Evolutionary conservation across 78 protist genomes (phyloP).

Genomic region (Trichosphaerium sp.): DNA sequence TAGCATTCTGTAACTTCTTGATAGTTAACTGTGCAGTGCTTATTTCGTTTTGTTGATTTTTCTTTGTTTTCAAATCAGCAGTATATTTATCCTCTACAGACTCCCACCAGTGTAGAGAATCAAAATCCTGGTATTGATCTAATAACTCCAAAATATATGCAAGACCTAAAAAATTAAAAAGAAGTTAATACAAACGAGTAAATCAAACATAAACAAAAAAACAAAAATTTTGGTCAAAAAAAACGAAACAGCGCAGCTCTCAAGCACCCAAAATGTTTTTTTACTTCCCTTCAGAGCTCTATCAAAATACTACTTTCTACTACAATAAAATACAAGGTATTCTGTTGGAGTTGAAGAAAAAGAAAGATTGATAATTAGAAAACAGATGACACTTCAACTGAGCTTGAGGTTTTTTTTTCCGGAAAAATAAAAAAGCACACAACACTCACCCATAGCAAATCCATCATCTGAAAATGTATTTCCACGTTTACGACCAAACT

Average conservation of each 20-base stretch:
- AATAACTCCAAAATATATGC: conserved; percentile 79
- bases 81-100: conserved; percentile 30
- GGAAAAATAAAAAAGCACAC: no score
- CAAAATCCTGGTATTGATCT: conserved; percentile 60
- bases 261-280: no score
- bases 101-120: conserved; percentile 89
- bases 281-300: no score
- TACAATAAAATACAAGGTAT: neutral
- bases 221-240: no score
- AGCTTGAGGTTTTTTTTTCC: neutral
- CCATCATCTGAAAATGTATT: conserved; percentile 88
- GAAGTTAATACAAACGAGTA: neutral
- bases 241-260: no score
- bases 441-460: conserved; percentile 76
- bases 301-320: no score
- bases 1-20: conserved; percentile 21
- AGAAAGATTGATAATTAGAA: neutral
- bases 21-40: conserved; percentile 15
- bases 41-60: conserved; percentile 46
- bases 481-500: conserved; percentile 35
- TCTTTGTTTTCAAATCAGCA: conserved; percentile 16
- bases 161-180: conserved; percentile 27
- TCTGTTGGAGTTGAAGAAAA: neutral
- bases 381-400: neutral
- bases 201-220: no score